These are phyloP conservation scores for Amoeboaphelidium occidentale DNA, from an alignment of 371 early-diverging fungal species.

Conservation along the genomic window DNA sequence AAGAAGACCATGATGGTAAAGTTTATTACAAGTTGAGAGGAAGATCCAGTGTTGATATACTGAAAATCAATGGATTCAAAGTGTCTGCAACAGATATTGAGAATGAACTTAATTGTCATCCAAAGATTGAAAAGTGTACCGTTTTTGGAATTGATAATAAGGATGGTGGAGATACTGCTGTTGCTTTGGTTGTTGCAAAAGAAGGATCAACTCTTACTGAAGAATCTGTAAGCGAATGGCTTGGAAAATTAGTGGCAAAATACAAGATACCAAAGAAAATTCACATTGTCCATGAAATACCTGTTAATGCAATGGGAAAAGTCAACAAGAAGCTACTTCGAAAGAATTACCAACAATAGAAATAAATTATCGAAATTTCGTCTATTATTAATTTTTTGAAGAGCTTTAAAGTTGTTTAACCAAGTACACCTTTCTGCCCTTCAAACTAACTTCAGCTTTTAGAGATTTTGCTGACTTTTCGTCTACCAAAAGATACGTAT, in stretches of 20 bases:
- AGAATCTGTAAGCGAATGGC: constrained; percentile 12
- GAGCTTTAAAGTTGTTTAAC: too few relatives aligned
- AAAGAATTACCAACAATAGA: too few relatives aligned
- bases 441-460: too few relatives aligned
- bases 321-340: constrained; percentile 49
- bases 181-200: constrained; percentile 28
- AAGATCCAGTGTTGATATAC: constrained; percentile 51
- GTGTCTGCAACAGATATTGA: constrained; percentile 62
- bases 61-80: constrained; percentile 58
- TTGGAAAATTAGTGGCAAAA: constrained; percentile 30
- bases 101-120: constrained; percentile 35
- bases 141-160: constrained; percentile 41
- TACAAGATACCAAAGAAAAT: constrained; percentile 39
- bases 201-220: constrained; percentile 4
- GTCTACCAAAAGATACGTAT: too few relatives aligned
- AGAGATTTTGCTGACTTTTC: too few relatives aligned
- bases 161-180: constrained; percentile 49
- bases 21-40: constrained; percentile 36
- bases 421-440: too few relatives aligned
- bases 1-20: constrained; percentile 16
- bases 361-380: too few relatives aligned
- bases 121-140: constrained; percentile 33
- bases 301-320: constrained; percentile 71
- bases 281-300: constrained; percentile 25
- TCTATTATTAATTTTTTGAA: too few relatives aligned